Conservation (phyloP, 176 grass and related monocot species). For the Ensete glaucum region DNA sequence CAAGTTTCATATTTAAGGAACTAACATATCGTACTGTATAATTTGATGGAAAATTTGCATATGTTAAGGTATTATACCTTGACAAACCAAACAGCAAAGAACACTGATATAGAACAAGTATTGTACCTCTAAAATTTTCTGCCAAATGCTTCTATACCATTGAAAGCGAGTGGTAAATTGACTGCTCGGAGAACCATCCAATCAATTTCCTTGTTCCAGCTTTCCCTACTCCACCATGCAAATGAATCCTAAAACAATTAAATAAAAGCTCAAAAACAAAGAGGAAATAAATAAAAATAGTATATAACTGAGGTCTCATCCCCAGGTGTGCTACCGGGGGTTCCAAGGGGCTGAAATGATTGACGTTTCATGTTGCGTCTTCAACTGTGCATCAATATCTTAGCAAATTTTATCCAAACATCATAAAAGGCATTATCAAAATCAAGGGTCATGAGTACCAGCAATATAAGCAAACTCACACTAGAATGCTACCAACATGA, state of each 20-base stretch:
- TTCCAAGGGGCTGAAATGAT: too few relatives aligned
- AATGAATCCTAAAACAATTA: conserved; percentile 42
- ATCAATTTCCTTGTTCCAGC: conserved; percentile 98
- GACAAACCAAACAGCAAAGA: too few relatives aligned
- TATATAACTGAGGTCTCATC: too few relatives aligned
- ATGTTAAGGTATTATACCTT: too few relatives aligned
- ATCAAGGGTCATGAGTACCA: neutral
- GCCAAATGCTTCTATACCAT: conserved; percentile 82
- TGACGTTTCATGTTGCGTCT: too few relatives aligned
- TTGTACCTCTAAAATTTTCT: conserved; percentile 77
- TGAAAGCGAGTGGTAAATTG: conserved; percentile 96
- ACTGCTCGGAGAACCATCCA: conserved; percentile 99
- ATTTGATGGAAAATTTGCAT: too few relatives aligned
- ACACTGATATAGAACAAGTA: neutral
- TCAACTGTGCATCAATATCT: neutral
- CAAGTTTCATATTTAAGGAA: too few relatives aligned
- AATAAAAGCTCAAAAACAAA: neutral
- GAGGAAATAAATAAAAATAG: neutral
- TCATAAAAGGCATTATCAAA: neutral
- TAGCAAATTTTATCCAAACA: neutral
- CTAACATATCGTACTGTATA: too few relatives aligned
- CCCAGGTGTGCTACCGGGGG: too few relatives aligned
- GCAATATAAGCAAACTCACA: neutral
- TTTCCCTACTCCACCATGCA: conserved; percentile 89
- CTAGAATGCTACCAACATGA: neutral